These are phyloP conservation scores for Peronosclerospora sorghi DNA, from an alignment of 352 stramenopile species.

Conservation along the genomic window DNA sequence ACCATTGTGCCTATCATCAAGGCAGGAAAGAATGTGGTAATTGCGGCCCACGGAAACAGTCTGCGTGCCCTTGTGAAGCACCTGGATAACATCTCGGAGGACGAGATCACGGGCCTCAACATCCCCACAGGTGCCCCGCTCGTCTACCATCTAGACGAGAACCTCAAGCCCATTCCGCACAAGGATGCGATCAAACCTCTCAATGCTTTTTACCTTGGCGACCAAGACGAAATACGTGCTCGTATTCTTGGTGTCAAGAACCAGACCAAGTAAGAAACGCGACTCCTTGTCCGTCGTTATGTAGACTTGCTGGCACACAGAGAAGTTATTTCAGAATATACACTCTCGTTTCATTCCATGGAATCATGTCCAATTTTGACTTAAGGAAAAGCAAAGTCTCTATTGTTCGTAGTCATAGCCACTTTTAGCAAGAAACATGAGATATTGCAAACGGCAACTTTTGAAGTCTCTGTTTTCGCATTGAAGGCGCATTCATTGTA, in stretches of 20 bases:
- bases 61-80: conserved; percentile 89
- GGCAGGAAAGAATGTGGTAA: conserved; percentile 90
- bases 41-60: conserved; percentile 92
- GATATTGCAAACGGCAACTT: no score
- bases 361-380: no score
- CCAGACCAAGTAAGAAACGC: conserved; percentile 88
- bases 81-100: conserved; percentile 87
- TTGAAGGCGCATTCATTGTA: no score
- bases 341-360: no score
- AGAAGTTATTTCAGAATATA: no score
- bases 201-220: conserved; percentile 71
- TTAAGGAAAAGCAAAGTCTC: no score
- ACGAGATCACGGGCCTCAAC: conserved; percentile 91
- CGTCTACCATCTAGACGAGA: conserved; percentile 83
- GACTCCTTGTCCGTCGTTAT: no score
- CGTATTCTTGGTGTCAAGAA: conserved; percentile 97
- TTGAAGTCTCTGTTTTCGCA: no score
- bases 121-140: conserved; percentile 88
- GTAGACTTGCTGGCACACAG: no score
- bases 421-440: no score
- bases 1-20: conserved; percentile 88
- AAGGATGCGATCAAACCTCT: conserved; percentile 80
- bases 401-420: no score
- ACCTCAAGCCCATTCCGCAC: conserved; percentile 77
- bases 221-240: conserved; percentile 93